phyloP scores from a whole-genome alignment of 1,139 yeast species.

The Ashbya aceris region DNA sequence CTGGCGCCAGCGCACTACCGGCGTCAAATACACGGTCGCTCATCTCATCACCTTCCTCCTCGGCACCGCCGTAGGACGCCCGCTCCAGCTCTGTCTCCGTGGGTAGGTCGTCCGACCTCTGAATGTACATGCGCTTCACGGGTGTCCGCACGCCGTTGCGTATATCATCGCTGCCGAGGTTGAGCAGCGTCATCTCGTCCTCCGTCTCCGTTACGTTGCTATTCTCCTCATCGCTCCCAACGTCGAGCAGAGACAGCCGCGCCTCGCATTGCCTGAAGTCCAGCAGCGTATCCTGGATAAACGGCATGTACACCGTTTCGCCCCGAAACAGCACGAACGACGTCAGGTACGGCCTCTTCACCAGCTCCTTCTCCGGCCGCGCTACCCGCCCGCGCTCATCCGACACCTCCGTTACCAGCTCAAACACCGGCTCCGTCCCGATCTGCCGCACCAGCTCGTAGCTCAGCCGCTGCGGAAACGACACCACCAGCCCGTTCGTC shows the following conservation, averaged over 20 bases:
- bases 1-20: no score
- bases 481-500: constrained; percentile 30
- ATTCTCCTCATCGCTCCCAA: constrained; percentile 18
- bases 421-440: constrained; percentile 11
- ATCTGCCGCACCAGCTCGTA: constrained; percentile 19
- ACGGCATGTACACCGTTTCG: constrained; percentile 51
- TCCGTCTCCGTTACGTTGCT: constrained; percentile 30
- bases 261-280: constrained; percentile 40
- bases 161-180: constrained; percentile 17
- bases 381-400: background rate
- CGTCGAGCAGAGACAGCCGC: constrained; percentile 11
- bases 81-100: no score
- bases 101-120: no score
- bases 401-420: constrained; percentile 2
- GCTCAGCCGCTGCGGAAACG: constrained; percentile 22
- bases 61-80: constrained; percentile 5
- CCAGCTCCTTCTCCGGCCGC: constrained; percentile 14
- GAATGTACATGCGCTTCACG: no score
- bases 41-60: constrained; percentile 1
- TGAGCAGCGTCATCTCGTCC: constrained; percentile 25
- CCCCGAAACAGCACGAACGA: constrained; percentile 47
- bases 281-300: constrained; percentile 41
- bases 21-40: no score
- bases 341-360: constrained; percentile 29
- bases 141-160: constrained; percentile 3